Percentiles rank a stretch among this genome's conserved stretches.
These are phyloP conservation scores for Ascomycota sp. DNA, from an alignment of 2,329 filamentous ascomycete genomes.

Conservation along the genomic window DNA sequence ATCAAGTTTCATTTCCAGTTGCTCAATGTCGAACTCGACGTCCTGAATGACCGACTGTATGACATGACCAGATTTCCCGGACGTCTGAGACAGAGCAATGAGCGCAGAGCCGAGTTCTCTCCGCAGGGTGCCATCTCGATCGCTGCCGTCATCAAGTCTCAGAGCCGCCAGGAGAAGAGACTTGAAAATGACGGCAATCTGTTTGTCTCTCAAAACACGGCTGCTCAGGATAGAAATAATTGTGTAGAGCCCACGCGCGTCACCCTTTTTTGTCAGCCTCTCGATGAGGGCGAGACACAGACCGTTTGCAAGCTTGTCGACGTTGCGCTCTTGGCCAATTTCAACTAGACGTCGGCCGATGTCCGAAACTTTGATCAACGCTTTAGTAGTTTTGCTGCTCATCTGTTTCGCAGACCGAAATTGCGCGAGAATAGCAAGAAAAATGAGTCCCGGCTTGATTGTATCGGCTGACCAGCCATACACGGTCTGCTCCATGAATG, in stretches of 20 bases:
- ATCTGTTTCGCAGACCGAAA: constrained; percentile 52
- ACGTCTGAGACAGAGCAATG: constrained; percentile 41
- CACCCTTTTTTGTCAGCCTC: constrained; percentile 37
- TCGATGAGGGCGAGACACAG: constrained; percentile 47
- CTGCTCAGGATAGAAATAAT: constrained; percentile 42
- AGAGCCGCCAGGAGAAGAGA: constrained; percentile 40
- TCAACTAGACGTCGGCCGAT: constrained; percentile 38
- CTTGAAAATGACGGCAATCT: constrained; percentile 45
- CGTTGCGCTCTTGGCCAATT: constrained; percentile 42
- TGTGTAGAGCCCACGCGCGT: constrained; percentile 32
- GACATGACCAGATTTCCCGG: constrained; percentile 36
- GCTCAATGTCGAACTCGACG: constrained; percentile 50
- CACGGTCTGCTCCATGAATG: constrained; percentile 76
- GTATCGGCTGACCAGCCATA: constrained; percentile 59
- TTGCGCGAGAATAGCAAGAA: constrained; percentile 63
- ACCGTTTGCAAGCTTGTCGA: constrained; percentile 53
- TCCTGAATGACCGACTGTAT: constrained; percentile 47
- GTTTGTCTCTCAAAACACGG: constrained; percentile 39
- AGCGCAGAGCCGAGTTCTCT: constrained; percentile 45
- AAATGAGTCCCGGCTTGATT: constrained; percentile 52
- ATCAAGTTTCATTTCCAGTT: constrained; percentile 55
- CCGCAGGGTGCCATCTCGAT: constrained; percentile 34
- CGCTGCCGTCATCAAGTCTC: constrained; percentile 32
- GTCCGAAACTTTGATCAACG: constrained; percentile 41
- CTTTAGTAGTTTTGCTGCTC: constrained; percentile 48